phyloP scores from a whole-genome alignment of 169 alveolate species.

The Plasmodium gonderi region DNA sequence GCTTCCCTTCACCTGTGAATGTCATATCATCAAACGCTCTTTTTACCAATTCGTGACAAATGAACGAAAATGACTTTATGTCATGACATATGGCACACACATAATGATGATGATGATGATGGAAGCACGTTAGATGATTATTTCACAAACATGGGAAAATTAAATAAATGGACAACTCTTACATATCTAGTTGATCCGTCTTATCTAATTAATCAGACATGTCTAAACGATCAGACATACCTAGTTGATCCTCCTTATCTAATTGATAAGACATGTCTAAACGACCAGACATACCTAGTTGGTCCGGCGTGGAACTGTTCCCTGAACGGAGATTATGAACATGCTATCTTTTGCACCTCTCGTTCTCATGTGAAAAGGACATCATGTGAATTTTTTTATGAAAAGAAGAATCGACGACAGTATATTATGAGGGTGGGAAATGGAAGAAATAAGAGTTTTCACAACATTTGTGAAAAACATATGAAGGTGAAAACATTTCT shows the following conservation, averaged over 20 bases:
- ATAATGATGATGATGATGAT: too few relatives aligned
- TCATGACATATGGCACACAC: neutral
- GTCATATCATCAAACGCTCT: neutral
- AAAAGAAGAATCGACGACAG: neutral
- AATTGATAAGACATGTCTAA: too few relatives aligned
- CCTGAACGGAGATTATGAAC: neutral
- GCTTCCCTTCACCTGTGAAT: neutral
- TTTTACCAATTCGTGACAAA: neutral
- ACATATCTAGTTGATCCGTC: too few relatives aligned
- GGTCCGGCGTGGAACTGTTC: neutral
- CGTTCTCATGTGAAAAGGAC: neutral
- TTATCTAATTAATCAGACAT: too few relatives aligned
- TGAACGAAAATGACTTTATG: constrained; percentile 10
- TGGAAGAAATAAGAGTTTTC: neutral
- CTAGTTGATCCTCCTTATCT: too few relatives aligned
- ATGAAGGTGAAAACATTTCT: neutral
- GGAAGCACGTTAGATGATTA: neutral
- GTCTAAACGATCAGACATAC: too few relatives aligned
- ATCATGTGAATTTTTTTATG: neutral
- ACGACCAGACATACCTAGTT: neutral
- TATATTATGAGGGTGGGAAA: too few relatives aligned
- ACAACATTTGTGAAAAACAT: neutral
- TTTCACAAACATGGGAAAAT: neutral
- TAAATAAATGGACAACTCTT: neutral
- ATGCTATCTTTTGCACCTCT: neutral